phyloP scores from a whole-genome alignment of 345 rosid species.

The Cardamine occulta region DNA sequence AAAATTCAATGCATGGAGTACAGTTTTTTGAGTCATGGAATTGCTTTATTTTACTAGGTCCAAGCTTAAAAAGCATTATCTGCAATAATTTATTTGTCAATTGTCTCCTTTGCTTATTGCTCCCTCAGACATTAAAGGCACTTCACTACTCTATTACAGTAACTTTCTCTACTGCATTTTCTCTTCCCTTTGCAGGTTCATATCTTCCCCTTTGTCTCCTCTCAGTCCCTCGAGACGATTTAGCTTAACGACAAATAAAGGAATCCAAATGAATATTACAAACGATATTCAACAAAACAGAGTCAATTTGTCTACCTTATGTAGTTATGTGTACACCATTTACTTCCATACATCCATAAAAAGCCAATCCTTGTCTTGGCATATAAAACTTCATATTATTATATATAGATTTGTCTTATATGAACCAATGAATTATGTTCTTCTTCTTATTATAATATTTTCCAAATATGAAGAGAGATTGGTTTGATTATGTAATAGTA shows the following conservation, averaged over 20 bases:
- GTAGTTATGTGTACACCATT: slow-evolving; percentile 16
- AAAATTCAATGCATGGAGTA: slow-evolving; percentile 27
- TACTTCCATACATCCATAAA: slow-evolving; percentile 28
- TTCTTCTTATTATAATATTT: not conserved
- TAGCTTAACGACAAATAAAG: slow-evolving; percentile 23
- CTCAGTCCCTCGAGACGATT: slow-evolving; percentile 34
- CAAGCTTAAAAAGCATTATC: slow-evolving; percentile 29
- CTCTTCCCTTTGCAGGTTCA: slow-evolving; percentile 37
- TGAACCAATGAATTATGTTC: slow-evolving; percentile 12
- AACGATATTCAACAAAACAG: slow-evolving; percentile 2
- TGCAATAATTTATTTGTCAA: slow-evolving; percentile 25
- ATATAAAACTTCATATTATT: not conserved
- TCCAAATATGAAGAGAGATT: slow-evolving; percentile 17
- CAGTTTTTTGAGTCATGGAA: slow-evolving; percentile 17
- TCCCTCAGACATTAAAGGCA: slow-evolving; percentile 37
- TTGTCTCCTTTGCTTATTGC: slow-evolving; percentile 32
- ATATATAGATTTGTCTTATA: slow-evolving; percentile 17
- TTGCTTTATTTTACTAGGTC: slow-evolving; percentile 30
- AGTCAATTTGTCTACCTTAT: slow-evolving; percentile 14
- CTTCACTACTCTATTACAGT: slow-evolving; percentile 31
- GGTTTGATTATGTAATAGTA: slow-evolving; percentile 17
- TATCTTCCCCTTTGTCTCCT: slow-evolving; percentile 40
- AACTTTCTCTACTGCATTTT: slow-evolving; percentile 29
- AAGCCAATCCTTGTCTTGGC: slow-evolving; percentile 38
- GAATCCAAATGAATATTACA: slow-evolving; percentile 32